Evolutionary conservation across 768 basidiomycete species (phyloP), one percentile per base, ranked within the genome.

Genomic region (Suillus lakei): DNA sequence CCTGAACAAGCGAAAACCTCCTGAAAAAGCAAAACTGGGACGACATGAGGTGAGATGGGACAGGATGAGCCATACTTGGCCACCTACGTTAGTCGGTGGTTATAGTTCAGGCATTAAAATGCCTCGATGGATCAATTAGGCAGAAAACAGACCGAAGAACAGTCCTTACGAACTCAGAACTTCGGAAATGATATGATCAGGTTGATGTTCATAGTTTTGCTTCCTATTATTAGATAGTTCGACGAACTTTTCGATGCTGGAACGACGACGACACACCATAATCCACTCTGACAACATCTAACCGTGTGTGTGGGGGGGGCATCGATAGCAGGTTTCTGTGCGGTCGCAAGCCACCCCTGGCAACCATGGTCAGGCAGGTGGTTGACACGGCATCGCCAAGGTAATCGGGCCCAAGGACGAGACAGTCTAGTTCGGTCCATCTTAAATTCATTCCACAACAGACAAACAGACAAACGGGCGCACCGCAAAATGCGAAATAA

Each of bases 351-450:
- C 86, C 86, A 89, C 0, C 74, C 78, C 0, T 23, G 1, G 46
- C 73, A 73, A 62, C 85, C 80, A 2, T 2, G 4, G 7, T 41
- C 68, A 4, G 71, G 66, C 13, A 79, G 76, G 65, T 83, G 77
- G 3, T 73, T 67, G 81, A 68, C 4, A 85, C 66, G 5, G 79
- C 71, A 50, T 82, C 79, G 8, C 87, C 86, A 63, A 86, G 81
- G 74, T 87, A 89, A 67, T 89, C 88, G 9, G 84, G 78, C 1
- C 85, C 87, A 8, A 89, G 71, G 0, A 89, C 86, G 59, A 81
- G 70, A 71, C 84, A 89, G 0, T 87, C 88, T 89, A 56, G 36
- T 21, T 32, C n/a, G 9, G 28, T 34, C 10, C n/a, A 16, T 38
- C 18, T 32, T 8, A n/a, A n/a, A 15, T 32, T 5, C 28, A 3